phyloP scores from a whole-genome alignment of 163 green algal species.

The Picocystis sp. region DNA sequence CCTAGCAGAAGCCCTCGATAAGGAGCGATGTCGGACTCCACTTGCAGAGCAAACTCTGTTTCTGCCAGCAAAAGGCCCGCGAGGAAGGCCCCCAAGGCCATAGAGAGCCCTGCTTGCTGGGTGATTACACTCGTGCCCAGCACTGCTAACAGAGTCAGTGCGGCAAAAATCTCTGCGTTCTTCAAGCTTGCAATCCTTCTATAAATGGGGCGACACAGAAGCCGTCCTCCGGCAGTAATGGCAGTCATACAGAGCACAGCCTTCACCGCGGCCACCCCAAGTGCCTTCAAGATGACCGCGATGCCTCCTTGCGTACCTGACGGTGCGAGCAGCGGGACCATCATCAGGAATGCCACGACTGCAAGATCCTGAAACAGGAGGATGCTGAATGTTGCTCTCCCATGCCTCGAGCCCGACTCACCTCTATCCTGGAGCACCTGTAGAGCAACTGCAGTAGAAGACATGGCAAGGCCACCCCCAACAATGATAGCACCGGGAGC shows the following conservation, averaged over 20 bases:
- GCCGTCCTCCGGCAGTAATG: conserved; percentile 74
- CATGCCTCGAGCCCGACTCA: conserved; percentile 76
- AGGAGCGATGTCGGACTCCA: conserved; percentile 92
- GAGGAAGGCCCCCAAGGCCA: conserved; percentile 95
- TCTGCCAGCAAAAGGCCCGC: conserved; percentile 93
- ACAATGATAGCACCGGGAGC: conserved; percentile 74
- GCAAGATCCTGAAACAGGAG: conserved; percentile 94
- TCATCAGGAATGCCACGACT: conserved; percentile 96
- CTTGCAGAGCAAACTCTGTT: conserved; percentile 94
- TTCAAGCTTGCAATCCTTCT: conserved; percentile 66
- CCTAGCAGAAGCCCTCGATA: conserved; percentile 98
- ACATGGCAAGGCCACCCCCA: conserved; percentile 82
- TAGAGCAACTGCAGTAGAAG: conserved; percentile 90
- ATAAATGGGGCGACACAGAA: conserved; percentile 85
- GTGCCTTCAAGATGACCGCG: conserved; percentile 41
- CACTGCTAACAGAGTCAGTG: conserved; percentile 85
- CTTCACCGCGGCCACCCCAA: conserved; percentile 79
- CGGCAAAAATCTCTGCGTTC: conserved; percentile 90
- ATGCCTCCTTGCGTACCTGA: conserved; percentile 15
- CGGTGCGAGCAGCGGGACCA: conserved; percentile 88
- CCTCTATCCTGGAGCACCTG: conserved; percentile 87
- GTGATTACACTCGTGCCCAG: conserved; percentile 64
- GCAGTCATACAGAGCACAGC: conserved; percentile 64
- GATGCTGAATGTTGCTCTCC: conserved; percentile 86
- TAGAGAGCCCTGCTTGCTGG: conserved; percentile 68